Evolutionary conservation across 306 rosid genomes (phyloP), one percentile per base, ranked within the genome.

Genomic region (Bauhinia variegata): DNA sequence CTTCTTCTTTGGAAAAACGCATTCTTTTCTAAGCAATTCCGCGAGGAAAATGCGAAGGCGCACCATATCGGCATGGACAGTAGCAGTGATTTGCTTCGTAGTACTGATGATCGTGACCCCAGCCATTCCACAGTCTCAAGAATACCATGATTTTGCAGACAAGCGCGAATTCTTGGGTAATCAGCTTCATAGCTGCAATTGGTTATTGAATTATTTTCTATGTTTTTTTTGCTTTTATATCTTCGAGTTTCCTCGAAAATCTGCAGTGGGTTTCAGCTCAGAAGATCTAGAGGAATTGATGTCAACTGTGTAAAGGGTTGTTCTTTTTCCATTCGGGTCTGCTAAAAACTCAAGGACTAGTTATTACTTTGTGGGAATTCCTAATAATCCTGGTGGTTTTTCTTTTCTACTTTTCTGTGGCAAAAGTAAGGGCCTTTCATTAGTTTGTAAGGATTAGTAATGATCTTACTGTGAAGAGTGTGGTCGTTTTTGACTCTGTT

Each of bases 141-240:
- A 51, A 17, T 92, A 89, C 80, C 96, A 92, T 57, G 76, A 89
- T 75, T 92, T 87, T 68, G 98, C 96, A 17, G 96, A 92, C 60
- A 75, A 87, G 13, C 89, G 98, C 60, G 28, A 44, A 8, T 80
- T 82, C 77, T 78, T 77, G 14, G 96, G 98, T 92, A 44, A 36
- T 0, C 10, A 12, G 28, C 12, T 0, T 30, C 7, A 15, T 14
- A 30, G 32, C 52, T 68, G 30, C 9, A 52, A 19, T 54, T 47
- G 5, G 11, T 52, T 41, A 30, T 17, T 19, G 8, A 17, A 32
- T 23, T 18, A 43, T 50, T 9, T 53, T 36, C 41, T 36, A 5
- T 36, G 5, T 36, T 8, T 3, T 36, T 36, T 36, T 2, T 5
- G 41, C 9, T 36, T 36, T 36, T 36, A 6, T 5, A 6, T 30